Conservation (phyloP, 2,329 filamentous ascomycete genomes). For the Colletotrichum sublineola region DNA sequence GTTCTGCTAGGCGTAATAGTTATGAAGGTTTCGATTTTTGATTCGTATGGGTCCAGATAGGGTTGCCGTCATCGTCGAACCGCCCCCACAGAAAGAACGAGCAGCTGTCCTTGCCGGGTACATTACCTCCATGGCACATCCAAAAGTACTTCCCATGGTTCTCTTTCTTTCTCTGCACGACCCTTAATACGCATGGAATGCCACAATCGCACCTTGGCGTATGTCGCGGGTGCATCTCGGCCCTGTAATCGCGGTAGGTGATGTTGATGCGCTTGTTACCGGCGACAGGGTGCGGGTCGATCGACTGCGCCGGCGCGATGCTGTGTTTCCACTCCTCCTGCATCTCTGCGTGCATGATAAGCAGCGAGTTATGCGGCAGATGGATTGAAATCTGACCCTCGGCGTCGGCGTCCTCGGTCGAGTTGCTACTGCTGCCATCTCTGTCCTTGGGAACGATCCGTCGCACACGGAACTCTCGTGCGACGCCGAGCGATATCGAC, state of each 20-base stretch:
- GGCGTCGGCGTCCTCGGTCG: constrained; percentile 67
- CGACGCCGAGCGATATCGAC: constrained; percentile 89
- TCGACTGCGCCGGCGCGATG: constrained; percentile 79
- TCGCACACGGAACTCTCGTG: constrained; percentile 92
- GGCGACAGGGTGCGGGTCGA: constrained; percentile 87
- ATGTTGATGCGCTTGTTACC: constrained; percentile 89
- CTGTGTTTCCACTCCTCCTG: constrained; percentile 97
- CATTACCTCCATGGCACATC: constrained; percentile 88
- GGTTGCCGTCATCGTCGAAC: constrained; percentile 89
- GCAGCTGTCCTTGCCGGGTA: constrained; percentile 78
- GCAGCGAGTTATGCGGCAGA: constrained; percentile 91
- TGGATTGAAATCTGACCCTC: constrained; percentile 93
- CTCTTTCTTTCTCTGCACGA: constrained; percentile 83
- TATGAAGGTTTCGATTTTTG: constrained; percentile 12
- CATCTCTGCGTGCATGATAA: constrained; percentile 98
- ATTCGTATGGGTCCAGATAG: constrained; percentile 65
- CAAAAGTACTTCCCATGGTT: constrained; percentile 88
- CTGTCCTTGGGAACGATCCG: constrained; percentile 75
- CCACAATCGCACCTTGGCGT: constrained; percentile 85
- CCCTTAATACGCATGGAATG: constrained; percentile 77
- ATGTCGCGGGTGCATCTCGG: constrained; percentile 79
- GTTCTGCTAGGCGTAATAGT: not conserved
- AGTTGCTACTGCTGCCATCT: constrained; percentile 53
- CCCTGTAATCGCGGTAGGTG: constrained; percentile 90
- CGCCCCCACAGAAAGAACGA: constrained; percentile 87